These are phyloP conservation scores for Acanthamoeba royreba DNA, from an alignment of 208 protist genomes.

Conservation along the genomic window DNA sequence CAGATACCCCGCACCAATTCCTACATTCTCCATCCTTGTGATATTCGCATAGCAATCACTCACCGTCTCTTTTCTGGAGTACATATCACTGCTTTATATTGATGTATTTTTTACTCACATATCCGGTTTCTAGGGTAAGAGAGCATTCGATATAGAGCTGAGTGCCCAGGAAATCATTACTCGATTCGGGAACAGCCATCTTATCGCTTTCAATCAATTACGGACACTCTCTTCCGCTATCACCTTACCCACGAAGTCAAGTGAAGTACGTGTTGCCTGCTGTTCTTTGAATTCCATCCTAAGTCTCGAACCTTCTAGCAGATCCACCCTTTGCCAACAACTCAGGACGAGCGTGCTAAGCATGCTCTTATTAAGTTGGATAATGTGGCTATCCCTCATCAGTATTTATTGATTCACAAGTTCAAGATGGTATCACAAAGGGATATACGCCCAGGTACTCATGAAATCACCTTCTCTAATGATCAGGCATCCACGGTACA, in stretches of 20 bases:
- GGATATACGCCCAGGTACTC: background rate
- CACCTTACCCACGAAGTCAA: background rate
- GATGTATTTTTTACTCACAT: too few relatives aligned
- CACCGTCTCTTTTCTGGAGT: background rate
- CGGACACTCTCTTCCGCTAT: too few relatives aligned
- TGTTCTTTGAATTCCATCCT: background rate
- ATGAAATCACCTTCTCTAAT: background rate
- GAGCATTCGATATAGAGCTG: background rate
- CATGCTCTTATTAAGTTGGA: background rate
- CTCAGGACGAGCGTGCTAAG: too few relatives aligned
- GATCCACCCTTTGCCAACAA: background rate
- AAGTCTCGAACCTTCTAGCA: background rate
- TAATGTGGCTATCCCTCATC: background rate
- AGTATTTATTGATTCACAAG: background rate
- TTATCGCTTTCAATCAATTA: background rate
- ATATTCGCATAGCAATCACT: background rate
- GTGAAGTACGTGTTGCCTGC: background rate
- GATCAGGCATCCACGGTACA: background rate
- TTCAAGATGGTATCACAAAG: background rate
- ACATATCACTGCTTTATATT: too few relatives aligned
- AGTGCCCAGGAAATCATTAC: background rate
- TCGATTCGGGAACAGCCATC: background rate
- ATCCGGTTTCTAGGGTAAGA: background rate
- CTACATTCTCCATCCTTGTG: constrained; percentile 29
- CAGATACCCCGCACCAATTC: constrained; percentile 5